Evolutionary conservation across 2,329 filamentous ascomycete genomes (phyloP).

Genomic region (Penicillium sp.): DNA sequence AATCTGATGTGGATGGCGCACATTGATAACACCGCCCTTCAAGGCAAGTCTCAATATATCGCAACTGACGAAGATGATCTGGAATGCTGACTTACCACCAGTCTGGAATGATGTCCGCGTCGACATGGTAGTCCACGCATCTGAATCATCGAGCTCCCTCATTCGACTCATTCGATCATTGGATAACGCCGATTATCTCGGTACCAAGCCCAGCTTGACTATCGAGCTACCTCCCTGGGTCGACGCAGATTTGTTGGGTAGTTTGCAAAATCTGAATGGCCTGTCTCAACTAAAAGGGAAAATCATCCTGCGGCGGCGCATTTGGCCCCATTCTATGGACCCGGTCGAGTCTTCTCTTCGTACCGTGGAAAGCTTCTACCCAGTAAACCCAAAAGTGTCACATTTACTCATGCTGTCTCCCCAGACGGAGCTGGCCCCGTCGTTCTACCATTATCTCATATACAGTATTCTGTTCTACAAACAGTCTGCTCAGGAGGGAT

Average conservation of each 20-base stretch:
- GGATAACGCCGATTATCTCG: constrained; percentile 72
- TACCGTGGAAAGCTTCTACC: constrained; percentile 88
- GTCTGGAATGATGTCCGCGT: constrained; percentile 78
- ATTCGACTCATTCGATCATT: constrained; percentile 78
- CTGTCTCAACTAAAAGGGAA: constrained; percentile 57
- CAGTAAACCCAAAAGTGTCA: constrained; percentile 62
- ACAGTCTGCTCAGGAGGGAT: constrained; percentile 63
- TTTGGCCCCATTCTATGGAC: constrained; percentile 62
- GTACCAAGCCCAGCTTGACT: constrained; percentile 72
- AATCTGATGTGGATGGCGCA: constrained; percentile 76
- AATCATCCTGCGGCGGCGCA: constrained; percentile 74
- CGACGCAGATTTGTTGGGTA: constrained; percentile 66
- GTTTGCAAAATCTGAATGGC: constrained; percentile 69
- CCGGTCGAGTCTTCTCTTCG: constrained; percentile 73
- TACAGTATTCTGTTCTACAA: constrained; percentile 76
- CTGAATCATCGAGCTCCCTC: constrained; percentile 72
- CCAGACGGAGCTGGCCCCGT: constrained; percentile 75
- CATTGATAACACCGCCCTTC: constrained; percentile 72
- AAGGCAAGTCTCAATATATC: constrained; percentile 53
- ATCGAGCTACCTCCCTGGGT: constrained; percentile 77
- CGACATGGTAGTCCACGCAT: constrained; percentile 81
- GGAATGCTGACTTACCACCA: constrained; percentile 35
- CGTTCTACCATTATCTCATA: constrained; percentile 85
- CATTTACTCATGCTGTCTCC: constrained; percentile 86
- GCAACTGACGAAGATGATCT: background rate